Evolutionary conservation across 805 yeast species (phyloP), one percentile per base, ranked within the genome.

Genomic region (Starmerella riodocensis): DNA sequence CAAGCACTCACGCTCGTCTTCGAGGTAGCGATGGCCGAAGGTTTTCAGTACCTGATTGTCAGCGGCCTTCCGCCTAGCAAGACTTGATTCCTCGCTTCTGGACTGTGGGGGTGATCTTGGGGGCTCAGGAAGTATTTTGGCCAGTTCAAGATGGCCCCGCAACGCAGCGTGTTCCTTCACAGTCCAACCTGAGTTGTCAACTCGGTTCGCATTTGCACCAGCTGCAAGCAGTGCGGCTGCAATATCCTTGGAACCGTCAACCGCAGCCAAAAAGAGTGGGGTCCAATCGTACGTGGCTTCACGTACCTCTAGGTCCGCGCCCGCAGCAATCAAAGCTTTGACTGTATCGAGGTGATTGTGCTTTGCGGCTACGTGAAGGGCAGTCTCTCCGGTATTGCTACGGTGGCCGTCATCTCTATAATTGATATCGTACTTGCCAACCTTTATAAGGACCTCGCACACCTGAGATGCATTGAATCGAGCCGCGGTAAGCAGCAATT

Each of bases 111-210:
- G 33, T 3, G 43, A 35, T 2, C 14, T 36, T 1, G 46, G 42
- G 2, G 50, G 47, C 0, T 52, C 50, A 14, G 52, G 55, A 40
- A 88, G 62, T 52, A 73, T 50, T 37, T 73, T 73, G 1, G 91
- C 77, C 27, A 83, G 71, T 2, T 64, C 67, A 42, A 86, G 61
- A 56, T 85, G 93, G 4, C 97, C 97, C 51, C 96, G 69, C 33
- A 88, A 64, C 35, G 83, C 77, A 0, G 96, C 95, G 58, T 88
- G 97, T 53, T 88, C 97, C 76, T 84, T 76, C n/a, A 97, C 94
- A 16, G 84, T 74, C 97, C 97, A 88, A 0, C 96, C 96, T 37
- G 91, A 78, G 33, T 74, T 78, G 61, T 88, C 97, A 14, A 70
- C 66, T 21, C 65, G 59, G 32, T 71, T 69, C 42, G 62, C 71